A percentile compares a stretch with the other conserved stretches of the same genome.
Conservation (phyloP, 2,329 filamentous ascomycete species). For the Pestalotiopsis sp. region DNA sequence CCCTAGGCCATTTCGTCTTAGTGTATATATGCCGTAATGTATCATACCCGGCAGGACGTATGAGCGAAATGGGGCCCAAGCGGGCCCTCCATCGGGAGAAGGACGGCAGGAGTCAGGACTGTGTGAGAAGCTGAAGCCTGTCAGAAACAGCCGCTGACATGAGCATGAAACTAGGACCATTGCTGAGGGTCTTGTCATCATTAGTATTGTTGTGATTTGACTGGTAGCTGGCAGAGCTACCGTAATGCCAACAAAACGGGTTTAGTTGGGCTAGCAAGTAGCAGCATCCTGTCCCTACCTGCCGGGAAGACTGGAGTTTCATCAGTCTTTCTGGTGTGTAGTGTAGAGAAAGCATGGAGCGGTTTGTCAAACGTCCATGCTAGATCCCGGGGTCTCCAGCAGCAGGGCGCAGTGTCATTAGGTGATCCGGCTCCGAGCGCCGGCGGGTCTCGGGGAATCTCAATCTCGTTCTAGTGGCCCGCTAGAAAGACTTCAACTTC, state of each 20-base stretch:
- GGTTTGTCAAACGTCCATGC: background rate
- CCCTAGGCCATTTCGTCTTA: background rate
- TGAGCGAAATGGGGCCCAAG: background rate
- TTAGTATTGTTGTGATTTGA: too few relatives aligned
- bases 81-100: background rate
- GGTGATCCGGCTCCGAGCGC: background rate
- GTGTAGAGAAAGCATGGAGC: background rate
- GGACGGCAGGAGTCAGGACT: background rate
- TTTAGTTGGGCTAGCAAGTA: background rate
- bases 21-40: background rate
- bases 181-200: too few relatives aligned
- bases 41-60: background rate
- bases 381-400: background rate
- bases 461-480: conserved; percentile 6
- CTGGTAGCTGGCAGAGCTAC: background rate
- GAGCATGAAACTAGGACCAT: background rate
- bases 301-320: background rate
- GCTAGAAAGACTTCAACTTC: conserved; percentile 8
- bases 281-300: background rate
- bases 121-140: background rate
- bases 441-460: conserved; percentile 2
- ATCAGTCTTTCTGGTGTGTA: too few relatives aligned
- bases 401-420: background rate
- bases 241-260: background rate
- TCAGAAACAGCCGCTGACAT: background rate